Base-by-base conservation (phyloP, 306 rosid species). In the Purshia tridentata region DNA sequence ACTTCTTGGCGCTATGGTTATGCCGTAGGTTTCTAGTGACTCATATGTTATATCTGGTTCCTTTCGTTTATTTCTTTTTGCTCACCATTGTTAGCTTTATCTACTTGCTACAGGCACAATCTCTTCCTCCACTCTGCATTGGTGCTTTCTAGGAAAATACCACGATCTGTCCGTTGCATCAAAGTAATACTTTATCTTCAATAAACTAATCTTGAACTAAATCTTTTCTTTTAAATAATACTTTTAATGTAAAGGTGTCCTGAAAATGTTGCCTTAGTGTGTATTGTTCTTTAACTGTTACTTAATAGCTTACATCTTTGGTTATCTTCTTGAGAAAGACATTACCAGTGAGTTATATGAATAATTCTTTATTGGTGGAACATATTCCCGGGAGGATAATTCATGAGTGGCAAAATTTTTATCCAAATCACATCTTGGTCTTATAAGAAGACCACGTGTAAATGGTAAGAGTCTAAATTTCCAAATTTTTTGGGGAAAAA, bases 1-100 rank as follows among this genome's bases (percentile, higher is more conserved):
- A 53, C 97, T 94, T 64, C 97, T 94, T 4, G 99, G 99, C 54
- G 99, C 97, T 76, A 91, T 94, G 99, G 99, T 94, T 87, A 94
- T 94, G 99, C 97, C 99, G 97, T 94, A 87, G 3, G 97, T 91
- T 78, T 68, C 44, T 69, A 53, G 20, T 59, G 48, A 51, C 65
- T 78, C 15, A 15, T 35, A 69, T 59, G 5, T 69, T 49, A 62
- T 53, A 80, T 72, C 23, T 12, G 52, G 18, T 47, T 58, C 8
- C 46, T 64, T 65, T 8, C 56, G 13, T 70, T 67, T 74, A 49
- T 46, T 13, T 55, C 70, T 78, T 29, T 54, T 13, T 73, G 11
- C 64, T 18, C 69, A 60, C 29, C 40, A 6, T 12, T 72, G 62
- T 59, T 65, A 45, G 66, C 78, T 74, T 77, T 73, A 55, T 82